Percentiles rank a stretch among this genome's conserved stretches.
These are phyloP conservation scores for Paulownia fortunei DNA, from an alignment of 257 asterid species.

Conservation along the genomic window DNA sequence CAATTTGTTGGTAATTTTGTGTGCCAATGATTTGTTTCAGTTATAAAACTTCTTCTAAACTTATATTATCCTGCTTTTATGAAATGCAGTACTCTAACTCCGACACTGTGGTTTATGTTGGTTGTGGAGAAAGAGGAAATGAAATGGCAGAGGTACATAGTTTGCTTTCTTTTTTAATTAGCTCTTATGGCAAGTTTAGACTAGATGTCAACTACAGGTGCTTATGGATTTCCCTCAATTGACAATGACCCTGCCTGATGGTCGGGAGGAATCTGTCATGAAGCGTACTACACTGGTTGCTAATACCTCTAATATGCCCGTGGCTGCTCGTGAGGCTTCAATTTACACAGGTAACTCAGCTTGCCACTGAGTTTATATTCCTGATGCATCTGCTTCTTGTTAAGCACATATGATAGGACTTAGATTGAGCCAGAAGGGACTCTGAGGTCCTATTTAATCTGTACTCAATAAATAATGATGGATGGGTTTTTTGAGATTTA, in stretches of 20 bases:
- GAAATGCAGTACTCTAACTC: conserved; percentile 92
- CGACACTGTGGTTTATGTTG: conserved; percentile 97
- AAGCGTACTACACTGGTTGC: conserved; percentile 99
- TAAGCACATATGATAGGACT: background rate
- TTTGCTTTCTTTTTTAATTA: conserved; percentile 36
- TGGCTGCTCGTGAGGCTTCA: conserved; percentile 99
- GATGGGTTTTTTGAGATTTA: background rate
- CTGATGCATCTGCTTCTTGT: background rate
- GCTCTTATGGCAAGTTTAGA: conserved; percentile 19
- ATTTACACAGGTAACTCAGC: conserved; percentile 86
- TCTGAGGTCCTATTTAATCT: background rate
- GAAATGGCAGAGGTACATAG: conserved; percentile 97
- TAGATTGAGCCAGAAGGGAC: background rate
- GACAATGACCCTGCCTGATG: conserved; percentile 99
- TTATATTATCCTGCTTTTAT: conserved; percentile 22
- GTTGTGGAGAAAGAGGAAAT: conserved; percentile 99
- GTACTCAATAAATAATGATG: background rate
- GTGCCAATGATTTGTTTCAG: conserved; percentile 3
- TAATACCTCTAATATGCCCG: conserved; percentile 99
- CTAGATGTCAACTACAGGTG: conserved; percentile 60
- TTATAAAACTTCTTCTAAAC: conserved; percentile 21
- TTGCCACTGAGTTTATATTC: background rate
- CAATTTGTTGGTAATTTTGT: conserved; percentile 11
- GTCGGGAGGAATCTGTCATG: conserved; percentile 99
- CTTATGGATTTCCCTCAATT: conserved; percentile 99